Conservation (phyloP, 768 basidiomycete species). For the Phanerodontia chrysosporium region DNA sequence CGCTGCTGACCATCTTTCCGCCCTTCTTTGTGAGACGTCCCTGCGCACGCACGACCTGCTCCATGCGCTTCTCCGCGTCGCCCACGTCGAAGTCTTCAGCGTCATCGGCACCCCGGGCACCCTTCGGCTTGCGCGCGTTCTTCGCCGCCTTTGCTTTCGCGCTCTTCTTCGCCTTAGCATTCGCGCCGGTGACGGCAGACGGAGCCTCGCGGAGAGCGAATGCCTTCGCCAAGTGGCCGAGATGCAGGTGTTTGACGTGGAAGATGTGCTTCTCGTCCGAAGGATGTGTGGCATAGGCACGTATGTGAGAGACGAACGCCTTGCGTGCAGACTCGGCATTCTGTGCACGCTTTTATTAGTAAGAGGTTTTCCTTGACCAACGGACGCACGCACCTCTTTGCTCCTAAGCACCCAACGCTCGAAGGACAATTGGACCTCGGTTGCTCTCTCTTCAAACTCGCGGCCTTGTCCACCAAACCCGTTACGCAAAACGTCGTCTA, state of each 20-base stretch:
- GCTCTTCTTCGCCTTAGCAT: conserved; percentile 14
- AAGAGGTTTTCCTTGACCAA: neutral
- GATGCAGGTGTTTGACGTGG: conserved; percentile 89
- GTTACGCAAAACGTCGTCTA: conserved; percentile 66
- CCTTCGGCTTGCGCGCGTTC: conserved; percentile 9
- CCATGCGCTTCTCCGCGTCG: conserved; percentile 81
- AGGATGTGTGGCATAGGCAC: conserved; percentile 97
- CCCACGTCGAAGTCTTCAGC: conserved; percentile 28
- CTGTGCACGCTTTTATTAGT: conserved; percentile 35
- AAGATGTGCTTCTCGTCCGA: conserved; percentile 94
- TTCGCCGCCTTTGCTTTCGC: conserved; percentile 1
- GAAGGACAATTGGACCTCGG: conserved; percentile 91
- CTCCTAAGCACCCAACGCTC: conserved; percentile 85
- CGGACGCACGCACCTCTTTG: conserved; percentile 53
- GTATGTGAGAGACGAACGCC: conserved; percentile 89
- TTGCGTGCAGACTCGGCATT: conserved; percentile 72
- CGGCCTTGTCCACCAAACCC: conserved; percentile 84
- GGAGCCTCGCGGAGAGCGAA: conserved; percentile 90
- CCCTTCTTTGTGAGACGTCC: conserved; percentile 78
- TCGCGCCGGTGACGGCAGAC: conserved; percentile 26
- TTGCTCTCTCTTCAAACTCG: conserved; percentile 87
- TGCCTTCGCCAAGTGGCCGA: conserved; percentile 91
- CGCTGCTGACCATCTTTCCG: conserved; percentile 67
- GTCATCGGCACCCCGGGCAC: conserved; percentile 6
- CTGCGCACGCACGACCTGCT: conserved; percentile 75